phyloP scores from a whole-genome alignment of 352 stramenopile genomes.

The Aphanomyces euteiches region DNA sequence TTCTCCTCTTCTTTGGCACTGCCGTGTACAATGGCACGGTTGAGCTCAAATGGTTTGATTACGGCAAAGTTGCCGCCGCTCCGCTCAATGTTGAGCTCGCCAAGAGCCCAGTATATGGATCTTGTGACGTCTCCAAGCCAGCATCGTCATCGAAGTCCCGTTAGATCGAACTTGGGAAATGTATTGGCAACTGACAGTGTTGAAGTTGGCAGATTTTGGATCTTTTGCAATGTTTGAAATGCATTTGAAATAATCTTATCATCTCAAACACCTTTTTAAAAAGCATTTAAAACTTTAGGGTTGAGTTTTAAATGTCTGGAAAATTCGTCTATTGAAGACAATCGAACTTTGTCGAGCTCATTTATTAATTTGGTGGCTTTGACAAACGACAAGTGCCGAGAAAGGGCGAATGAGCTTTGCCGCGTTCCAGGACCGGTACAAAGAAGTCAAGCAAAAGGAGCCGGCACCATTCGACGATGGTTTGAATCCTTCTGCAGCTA shows the following conservation, averaged over 20 bases:
- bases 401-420: conserved; percentile 1
- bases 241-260: background rate
- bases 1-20: conserved; percentile 77
- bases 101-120: conserved; percentile 21
- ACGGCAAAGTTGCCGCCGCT: background rate
- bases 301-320: too few species aligned
- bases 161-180: too few species aligned
- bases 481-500: too few species aligned
- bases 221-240: background rate
- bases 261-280: background rate
- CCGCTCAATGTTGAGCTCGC: conserved; percentile 18
- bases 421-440: background rate
- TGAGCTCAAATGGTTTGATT: conserved; percentile 26
- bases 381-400: background rate
- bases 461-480: too few species aligned
- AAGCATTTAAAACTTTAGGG: too few species aligned
- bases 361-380: background rate
- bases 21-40: conserved; percentile 82
- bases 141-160: background rate
- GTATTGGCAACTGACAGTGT: background rate
- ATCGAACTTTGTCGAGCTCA: conserved; percentile 5
- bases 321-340: background rate
- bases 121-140: background rate
- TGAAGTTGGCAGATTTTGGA: too few species aligned
- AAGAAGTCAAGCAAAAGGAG: background rate